Evolutionary conservation across 192 early-diverging fungal genomes (phyloP), one percentile per base, ranked within the genome.

Genomic region (Entomortierella beljakovae): DNA sequence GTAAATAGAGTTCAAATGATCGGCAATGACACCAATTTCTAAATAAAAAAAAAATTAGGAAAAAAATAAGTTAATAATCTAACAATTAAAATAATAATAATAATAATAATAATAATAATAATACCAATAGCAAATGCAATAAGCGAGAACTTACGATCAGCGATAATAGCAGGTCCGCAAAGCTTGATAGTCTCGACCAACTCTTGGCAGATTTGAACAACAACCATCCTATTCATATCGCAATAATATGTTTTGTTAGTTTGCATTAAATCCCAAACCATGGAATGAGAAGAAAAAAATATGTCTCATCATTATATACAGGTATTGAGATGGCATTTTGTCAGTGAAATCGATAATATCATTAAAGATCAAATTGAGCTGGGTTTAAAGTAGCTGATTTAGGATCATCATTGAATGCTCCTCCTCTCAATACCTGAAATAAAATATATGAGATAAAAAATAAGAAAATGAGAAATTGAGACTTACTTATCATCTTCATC

Each of bases 401-500:
- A 64, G 35, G 37, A 50, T 75, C 71, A 75, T 82, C 72, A 66
- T 74, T 59, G n/a, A 25, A 66, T 57, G 15, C 51, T 10, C 6
- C 20, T 1, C 1, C 20, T 23, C 23, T 26, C 51, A 25, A 8
- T 32, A 26, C 7, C 18, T 11, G 16, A 32, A 18, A 33, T n/a
- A n/a, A 11, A 57, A 57, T 22, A 5, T 16, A 32, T 29, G 35
- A 3, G 26, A 62, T 22, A 64, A 28, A 40, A 55, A 64, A 64
- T 22, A 64, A 53, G n/a, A n/a, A n/a, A n/a, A n/a, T n/a, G n/a
- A n/a, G n/a, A n/a, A n/a, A n/a, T n/a, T n/a, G n/a, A n/a, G n/a
- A 76, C 81, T 76, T 70, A 83, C 86, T 89, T 92, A 68, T 95
- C 91, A 65, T 94, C 93, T 71, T 97, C 96, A 1, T 94, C 92